Evolutionary conservation across 495 filamentous ascomycete genomes (phyloP).

Genomic region (Aspergillus leporis): DNA sequence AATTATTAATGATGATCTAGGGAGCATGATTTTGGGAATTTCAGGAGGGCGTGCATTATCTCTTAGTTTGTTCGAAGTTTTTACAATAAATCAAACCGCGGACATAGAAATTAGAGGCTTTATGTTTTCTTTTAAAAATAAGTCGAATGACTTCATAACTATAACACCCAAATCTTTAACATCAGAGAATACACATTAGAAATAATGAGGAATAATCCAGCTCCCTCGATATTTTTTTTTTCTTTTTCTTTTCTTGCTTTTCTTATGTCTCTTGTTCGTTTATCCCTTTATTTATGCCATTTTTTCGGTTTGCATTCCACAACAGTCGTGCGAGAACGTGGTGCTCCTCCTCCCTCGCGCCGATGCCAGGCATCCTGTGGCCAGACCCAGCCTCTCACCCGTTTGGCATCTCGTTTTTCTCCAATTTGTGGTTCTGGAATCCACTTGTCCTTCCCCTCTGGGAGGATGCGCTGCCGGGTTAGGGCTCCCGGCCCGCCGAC

Average conservation of each 20-base stretch:
- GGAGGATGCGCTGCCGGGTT: slow-evolving; percentile 67
- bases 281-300: slow-evolving; percentile 35
- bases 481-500: slow-evolving; percentile 79
- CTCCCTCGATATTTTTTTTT: neutral
- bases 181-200: slow-evolving; percentile 6
- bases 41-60: neutral
- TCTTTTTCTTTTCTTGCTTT: neutral
- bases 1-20: too few species aligned
- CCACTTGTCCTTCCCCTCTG: slow-evolving; percentile 72
- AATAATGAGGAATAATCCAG: slow-evolving; percentile 7
- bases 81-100: too few species aligned
- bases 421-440: slow-evolving; percentile 81
- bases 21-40: neutral
- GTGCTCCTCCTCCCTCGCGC: slow-evolving; percentile 46
- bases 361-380: slow-evolving; percentile 71
- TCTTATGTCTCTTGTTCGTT: neutral
- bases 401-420: slow-evolving; percentile 82
- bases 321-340: slow-evolving; percentile 22
- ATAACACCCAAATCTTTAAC: too few species aligned
- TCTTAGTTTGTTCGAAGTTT: too few species aligned
- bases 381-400: slow-evolving; percentile 79
- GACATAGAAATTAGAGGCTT: too few species aligned
- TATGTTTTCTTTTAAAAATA: too few species aligned
- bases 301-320: slow-evolving; percentile 31
- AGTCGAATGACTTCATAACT: too few species aligned